Evolutionary conservation across 2,329 filamentous ascomycete species (phyloP), one percentile per base, ranked within the genome.

Genomic region (Samsoniella hepiali): DNA sequence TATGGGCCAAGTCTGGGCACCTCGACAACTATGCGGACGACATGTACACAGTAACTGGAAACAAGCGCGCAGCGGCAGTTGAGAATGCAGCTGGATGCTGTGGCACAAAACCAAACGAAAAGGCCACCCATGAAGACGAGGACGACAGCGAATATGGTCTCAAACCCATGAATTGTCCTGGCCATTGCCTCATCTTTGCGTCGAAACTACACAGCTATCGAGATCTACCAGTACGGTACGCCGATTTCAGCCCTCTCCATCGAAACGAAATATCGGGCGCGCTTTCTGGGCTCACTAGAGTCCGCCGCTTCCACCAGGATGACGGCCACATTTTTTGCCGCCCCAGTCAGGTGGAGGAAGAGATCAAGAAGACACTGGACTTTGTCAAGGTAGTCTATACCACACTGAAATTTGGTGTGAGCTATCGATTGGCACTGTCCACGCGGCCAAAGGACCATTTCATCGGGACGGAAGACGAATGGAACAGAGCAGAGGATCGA

Each of bases 101-200:
- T 32, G 31, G 64, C 3, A 44, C 56, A 8, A 61, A 59, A 36
- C 45, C 65, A 5, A 55, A 62, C 8, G 58, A 32, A 29, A 67
- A 58, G 62, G 71, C 65, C 31, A 47, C 65, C 50, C 64, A 69
- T 0, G 72, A 73, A 27, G 84, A 88, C 65, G 86, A 90, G 66
- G 83, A 84, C 64, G 82, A 85, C 65, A 87, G 88, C 67, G 89
- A 91, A 66, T 96, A 91, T 75, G 91, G 91, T 22, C 78, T 96
- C 68, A 96, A 96, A 75, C 92, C 92, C 15, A 96, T 96, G 92
- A 96, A 96, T 73, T 96, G 92, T 72, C 92, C 92, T 0, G 92
- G 91, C 3, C 92, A 96, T 75, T 96, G 91, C 73, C 80, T 96
- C 67, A 84, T 96, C 66, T 96, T 96, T 73, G 88, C 85, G 65